phyloP scores from a whole-genome alignment of 2,329 filamentous ascomycete species.

The Penicillium sp. region DNA sequence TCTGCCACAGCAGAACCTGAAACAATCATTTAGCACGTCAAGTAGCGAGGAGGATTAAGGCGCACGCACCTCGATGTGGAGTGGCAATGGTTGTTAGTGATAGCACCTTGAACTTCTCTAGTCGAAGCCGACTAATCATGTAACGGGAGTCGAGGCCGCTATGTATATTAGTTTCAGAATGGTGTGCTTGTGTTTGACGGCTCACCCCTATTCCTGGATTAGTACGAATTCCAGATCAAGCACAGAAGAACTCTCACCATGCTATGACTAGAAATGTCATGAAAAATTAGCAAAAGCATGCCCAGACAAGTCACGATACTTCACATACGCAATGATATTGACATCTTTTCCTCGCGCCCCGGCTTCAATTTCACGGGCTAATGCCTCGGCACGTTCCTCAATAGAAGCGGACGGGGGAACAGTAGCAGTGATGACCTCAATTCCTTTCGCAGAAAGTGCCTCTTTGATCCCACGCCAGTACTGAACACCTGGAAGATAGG shows the following conservation, averaged over 20 bases:
- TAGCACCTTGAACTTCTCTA: constrained; percentile 71
- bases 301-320: neutral
- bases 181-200: neutral
- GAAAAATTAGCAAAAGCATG: neutral
- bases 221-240: constrained; percentile 5
- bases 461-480: constrained; percentile 67
- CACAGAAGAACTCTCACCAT: constrained; percentile 39
- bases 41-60: neutral
- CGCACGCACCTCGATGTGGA: constrained; percentile 54
- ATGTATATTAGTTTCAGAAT: constrained; percentile 8
- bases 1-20: constrained; percentile 61
- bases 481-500: constrained; percentile 56
- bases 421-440: constrained; percentile 62
- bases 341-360: constrained; percentile 59
- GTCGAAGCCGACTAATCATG: constrained; percentile 61
- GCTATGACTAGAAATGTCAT: constrained; percentile 40
- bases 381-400: constrained; percentile 55
- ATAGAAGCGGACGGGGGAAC: constrained; percentile 62
- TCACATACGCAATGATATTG: constrained; percentile 63
- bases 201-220: constrained; percentile 34
- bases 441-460: constrained; percentile 55
- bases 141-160: constrained; percentile 65
- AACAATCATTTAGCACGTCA: neutral
- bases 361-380: constrained; percentile 54
- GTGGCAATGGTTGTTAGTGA: constrained; percentile 64